phyloP scores from a whole-genome alignment of 805 yeast genomes.

The Saccharomyces jurei region DNA sequence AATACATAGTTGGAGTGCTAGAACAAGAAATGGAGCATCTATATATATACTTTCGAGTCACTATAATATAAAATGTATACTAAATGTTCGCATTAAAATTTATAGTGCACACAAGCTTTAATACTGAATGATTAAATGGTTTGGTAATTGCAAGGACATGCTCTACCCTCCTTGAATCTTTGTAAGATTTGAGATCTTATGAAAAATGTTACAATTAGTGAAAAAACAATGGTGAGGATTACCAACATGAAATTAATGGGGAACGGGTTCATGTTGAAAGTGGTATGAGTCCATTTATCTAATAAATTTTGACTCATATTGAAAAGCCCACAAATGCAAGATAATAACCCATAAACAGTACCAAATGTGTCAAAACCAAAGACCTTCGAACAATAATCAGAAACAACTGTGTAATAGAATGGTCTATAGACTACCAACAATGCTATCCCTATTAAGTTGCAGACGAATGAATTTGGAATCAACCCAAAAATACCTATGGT shows the following conservation, averaged over 20 bases:
- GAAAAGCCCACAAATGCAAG: slow-evolving; percentile 73
- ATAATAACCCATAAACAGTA: slow-evolving; percentile 79
- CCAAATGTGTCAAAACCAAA: slow-evolving; percentile 92
- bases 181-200: background rate
- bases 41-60: no score
- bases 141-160: background rate
- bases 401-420: slow-evolving; percentile 83
- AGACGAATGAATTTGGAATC: slow-evolving; percentile 33
- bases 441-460: slow-evolving; percentile 62
- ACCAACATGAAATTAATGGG: slow-evolving; percentile 64
- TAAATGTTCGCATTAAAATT: no score
- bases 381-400: slow-evolving; percentile 86
- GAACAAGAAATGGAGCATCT: background rate
- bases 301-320: slow-evolving; percentile 64
- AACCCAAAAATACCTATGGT: slow-evolving; percentile 67
- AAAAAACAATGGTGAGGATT: slow-evolving; percentile 38
- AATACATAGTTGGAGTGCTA: background rate
- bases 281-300: slow-evolving; percentile 62
- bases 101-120: background rate
- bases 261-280: slow-evolving; percentile 64
- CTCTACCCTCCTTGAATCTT: background rate
- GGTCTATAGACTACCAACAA: slow-evolving; percentile 80
- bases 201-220: background rate
- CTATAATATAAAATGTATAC: no score
- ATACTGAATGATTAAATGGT: background rate